Conservation (phyloP, 208 protist species). For the Tritrichomonas musculus region DNA sequence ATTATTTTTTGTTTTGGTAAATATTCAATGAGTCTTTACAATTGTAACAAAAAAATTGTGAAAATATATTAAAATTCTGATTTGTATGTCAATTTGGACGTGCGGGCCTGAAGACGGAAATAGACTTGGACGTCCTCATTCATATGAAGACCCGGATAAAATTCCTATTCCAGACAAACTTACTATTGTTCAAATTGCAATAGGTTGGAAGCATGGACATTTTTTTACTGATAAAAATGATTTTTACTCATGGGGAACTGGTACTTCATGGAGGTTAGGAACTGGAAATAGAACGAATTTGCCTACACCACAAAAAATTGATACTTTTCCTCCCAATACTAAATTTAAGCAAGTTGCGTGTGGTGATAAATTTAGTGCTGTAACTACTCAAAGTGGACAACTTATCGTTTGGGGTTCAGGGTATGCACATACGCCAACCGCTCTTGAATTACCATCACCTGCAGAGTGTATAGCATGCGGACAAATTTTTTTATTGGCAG, state of each 20-base stretch:
- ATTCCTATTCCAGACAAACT: neutral
- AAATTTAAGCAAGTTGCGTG: neutral
- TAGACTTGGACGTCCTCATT: neutral
- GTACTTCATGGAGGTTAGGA: neutral
- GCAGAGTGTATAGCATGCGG: neutral
- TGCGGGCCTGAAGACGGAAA: constrained; percentile 15
- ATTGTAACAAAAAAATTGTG: too few relatives aligned
- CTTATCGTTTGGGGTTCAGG: neutral
- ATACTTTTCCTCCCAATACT: neutral
- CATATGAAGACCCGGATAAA: neutral
- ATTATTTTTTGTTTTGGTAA: too few relatives aligned
- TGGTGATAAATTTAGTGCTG: neutral
- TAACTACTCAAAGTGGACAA: neutral
- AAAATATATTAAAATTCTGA: too few relatives aligned
- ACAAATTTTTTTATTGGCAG: neutral
- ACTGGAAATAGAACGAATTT: neutral
- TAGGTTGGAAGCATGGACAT: constrained; percentile 26
- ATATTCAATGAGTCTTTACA: too few relatives aligned
- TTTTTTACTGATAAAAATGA: neutral
- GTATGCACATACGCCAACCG: neutral
- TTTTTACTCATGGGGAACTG: constrained; percentile 11
- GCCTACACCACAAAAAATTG: neutral
- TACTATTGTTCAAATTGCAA: neutral
- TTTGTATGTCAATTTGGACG: constrained; percentile 1
- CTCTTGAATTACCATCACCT: neutral